A percentile compares a stretch with the other conserved stretches of the same genome.
phyloP scores from a whole-genome alignment of 306 rosid genomes.

The Sicyos edulis region DNA sequence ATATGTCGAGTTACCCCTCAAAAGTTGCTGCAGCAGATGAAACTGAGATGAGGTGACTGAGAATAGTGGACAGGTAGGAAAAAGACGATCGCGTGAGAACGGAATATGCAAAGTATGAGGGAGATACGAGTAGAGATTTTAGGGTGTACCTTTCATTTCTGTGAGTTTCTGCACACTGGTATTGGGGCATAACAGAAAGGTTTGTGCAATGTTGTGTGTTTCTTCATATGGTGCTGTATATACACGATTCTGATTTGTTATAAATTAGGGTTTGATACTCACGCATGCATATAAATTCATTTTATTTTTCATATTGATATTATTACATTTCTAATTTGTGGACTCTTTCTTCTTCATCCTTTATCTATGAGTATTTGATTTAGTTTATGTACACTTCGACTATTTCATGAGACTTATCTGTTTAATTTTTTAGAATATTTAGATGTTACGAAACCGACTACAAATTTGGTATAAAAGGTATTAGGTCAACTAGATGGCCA shows the following conservation, averaged over 20 bases:
- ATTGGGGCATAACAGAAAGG: background rate
- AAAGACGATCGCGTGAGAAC: background rate
- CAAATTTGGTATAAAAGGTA: no score
- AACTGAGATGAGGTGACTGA: constrained; percentile 37
- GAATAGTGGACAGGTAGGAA: constrained; percentile 8
- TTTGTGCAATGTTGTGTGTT: constrained; percentile 12
- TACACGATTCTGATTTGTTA: constrained; percentile 12
- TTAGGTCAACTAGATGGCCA: no score
- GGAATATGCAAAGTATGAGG: background rate
- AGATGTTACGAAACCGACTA: no score
- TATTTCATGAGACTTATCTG: no score
- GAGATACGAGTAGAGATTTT: constrained; percentile 8
- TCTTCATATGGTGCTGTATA: constrained; percentile 9
- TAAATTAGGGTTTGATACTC: constrained; percentile 6
- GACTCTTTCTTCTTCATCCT: no score
- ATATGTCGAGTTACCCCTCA: constrained; percentile 62
- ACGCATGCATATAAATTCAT: constrained; percentile 8
- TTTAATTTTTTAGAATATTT: no score
- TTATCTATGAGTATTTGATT: no score
- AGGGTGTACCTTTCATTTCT: background rate
- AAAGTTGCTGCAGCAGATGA: constrained; percentile 70
- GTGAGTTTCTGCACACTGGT: background rate
- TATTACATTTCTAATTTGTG: no score
- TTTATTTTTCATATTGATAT: background rate
- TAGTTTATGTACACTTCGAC: no score